These are phyloP conservation scores for Gossypium davidsonii DNA, from an alignment of 441 rosid species.

Conservation along the genomic window DNA sequence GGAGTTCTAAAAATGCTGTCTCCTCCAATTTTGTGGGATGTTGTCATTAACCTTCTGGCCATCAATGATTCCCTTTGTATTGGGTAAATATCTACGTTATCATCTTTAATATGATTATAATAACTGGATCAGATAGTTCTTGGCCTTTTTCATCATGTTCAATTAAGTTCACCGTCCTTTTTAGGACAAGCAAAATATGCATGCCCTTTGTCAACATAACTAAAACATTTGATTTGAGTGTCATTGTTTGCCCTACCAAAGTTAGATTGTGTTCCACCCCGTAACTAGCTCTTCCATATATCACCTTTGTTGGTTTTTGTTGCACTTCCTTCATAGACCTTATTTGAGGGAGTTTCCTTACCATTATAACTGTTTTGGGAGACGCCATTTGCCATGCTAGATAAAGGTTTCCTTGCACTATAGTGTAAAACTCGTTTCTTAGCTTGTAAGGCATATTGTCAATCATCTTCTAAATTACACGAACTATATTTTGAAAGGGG, in stretches of 20 bases:
- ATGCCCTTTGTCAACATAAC: no score
- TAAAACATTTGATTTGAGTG: no score
- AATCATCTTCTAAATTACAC: not conserved
- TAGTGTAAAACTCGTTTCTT: not conserved
- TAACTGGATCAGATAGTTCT: no score
- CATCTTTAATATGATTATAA: no score
- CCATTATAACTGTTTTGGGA: not conserved
- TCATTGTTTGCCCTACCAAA: not conserved
- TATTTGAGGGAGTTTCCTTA: not conserved
- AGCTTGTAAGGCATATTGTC: not conserved
- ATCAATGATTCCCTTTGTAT: no score
- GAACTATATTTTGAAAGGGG: not conserved
- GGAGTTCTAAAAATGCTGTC: not conserved
- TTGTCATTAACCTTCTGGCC: no score
- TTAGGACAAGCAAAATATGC: no score
- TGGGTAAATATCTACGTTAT: no score
- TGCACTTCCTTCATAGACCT: not conserved
- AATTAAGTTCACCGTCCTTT: no score
- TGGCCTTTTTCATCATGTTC: no score
- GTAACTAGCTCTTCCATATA: not conserved
- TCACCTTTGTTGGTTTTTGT: not conserved
- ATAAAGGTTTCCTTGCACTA: not conserved
- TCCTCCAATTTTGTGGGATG: no score
- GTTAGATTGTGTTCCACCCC: not conserved
- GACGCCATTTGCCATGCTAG: not conserved